Conservation (phyloP, 177 flowering plant genomes). For the Vitis hybrid region DNA sequence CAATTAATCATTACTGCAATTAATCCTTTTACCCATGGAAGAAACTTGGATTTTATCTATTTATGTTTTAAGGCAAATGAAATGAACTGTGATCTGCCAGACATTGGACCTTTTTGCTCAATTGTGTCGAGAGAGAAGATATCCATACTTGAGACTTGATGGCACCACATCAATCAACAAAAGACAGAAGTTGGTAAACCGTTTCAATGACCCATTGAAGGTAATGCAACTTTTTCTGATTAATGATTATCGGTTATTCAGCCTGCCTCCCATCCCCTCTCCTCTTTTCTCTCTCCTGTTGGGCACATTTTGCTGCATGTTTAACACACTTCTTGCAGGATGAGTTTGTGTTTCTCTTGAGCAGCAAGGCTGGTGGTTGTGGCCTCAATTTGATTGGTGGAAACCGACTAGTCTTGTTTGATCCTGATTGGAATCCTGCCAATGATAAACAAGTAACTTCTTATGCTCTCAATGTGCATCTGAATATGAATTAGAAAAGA, state of each 20-base stretch:
- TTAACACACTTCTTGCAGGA: constrained; percentile 53
- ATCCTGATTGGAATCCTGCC: constrained; percentile 99
- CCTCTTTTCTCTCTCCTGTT: neutral
- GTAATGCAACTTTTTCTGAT: constrained; percentile 23
- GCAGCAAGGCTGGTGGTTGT: constrained; percentile 99
- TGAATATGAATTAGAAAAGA: neutral
- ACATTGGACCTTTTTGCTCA: constrained; percentile 98
- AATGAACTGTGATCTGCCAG: constrained; percentile 33
- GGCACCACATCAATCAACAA: constrained; percentile 91
- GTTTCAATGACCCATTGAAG: constrained; percentile 85
- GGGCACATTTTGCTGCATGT: constrained; percentile 2
- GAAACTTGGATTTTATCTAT: neutral
- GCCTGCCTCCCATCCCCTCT: neutral
- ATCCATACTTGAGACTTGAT: constrained; percentile 94
- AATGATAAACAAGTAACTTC: constrained; percentile 91
- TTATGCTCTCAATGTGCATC: constrained; percentile 1
- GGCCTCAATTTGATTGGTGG: constrained; percentile 98
- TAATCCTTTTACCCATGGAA: neutral
- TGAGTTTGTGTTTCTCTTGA: constrained; percentile 94
- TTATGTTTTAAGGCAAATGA: neutral
- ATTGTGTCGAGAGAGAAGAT: constrained; percentile 94
- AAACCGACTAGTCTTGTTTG: constrained; percentile 91
- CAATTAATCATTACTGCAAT: neutral
- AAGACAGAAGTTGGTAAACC: constrained; percentile 88
- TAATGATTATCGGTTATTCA: neutral